Percentiles rank a stretch among this genome's conserved stretches.
phyloP scores from a whole-genome alignment of 164 flowering plant species.

The Sextonia rubra region DNA sequence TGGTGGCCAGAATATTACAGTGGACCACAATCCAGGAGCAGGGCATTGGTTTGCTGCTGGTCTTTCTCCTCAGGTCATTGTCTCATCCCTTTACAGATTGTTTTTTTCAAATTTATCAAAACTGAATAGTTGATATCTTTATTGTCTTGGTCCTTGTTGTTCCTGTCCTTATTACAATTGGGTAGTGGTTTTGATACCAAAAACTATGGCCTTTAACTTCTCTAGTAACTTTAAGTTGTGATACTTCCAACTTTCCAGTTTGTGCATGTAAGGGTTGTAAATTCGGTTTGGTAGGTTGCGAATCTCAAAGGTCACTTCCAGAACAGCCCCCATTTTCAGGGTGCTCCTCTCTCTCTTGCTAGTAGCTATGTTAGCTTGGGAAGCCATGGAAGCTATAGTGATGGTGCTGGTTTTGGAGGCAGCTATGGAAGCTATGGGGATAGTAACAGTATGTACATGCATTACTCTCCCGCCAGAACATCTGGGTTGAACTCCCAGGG shows the following conservation, averaged over 20 bases:
- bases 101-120: not conserved
- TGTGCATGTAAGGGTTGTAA: not conserved
- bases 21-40: constrained; percentile 92
- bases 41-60: constrained; percentile 99
- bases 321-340: constrained; percentile 59
- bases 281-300: constrained; percentile 39
- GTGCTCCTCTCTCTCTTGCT: constrained; percentile 52
- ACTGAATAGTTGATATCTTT: not conserved
- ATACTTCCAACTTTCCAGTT: not conserved
- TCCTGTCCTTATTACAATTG: not conserved
- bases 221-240: constrained; percentile 1
- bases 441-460: constrained; percentile 47
- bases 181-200: not conserved
- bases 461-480: constrained; percentile 83
- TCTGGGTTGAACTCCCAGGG: constrained; percentile 60
- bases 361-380: constrained; percentile 94
- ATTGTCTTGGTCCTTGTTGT: not conserved
- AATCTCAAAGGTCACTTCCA: constrained; percentile 47
- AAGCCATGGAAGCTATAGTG: constrained; percentile 90
- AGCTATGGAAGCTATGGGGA: constrained; percentile 97
- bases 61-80: constrained; percentile 90
- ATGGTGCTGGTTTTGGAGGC: constrained; percentile 64
- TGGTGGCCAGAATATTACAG: constrained; percentile 70
- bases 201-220: not conserved
- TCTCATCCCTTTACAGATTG: constrained; percentile 1